Percentiles rank a stretch among this genome's conserved stretches.
These are phyloP conservation scores for Chalciporus sp. DNA, from an alignment of 1,284 basidiomycete genomes.

Conservation along the genomic window DNA sequence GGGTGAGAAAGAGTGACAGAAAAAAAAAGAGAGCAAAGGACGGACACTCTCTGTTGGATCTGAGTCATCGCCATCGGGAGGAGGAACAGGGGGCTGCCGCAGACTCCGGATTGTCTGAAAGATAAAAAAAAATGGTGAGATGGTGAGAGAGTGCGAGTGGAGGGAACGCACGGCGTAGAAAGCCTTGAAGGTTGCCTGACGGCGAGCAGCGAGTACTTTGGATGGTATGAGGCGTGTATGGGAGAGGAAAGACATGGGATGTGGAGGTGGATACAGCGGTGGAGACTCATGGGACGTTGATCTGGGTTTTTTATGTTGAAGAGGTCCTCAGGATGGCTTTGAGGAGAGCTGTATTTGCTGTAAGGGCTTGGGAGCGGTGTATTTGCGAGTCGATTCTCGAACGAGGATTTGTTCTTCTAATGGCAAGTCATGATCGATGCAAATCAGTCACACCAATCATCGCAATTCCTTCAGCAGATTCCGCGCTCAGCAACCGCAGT, in stretches of 20 bases:
- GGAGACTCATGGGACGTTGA: not conserved
- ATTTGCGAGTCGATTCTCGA: conserved; percentile 27
- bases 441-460: not conserved
- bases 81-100: conserved; percentile 33
- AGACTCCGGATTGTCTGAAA: conserved; percentile 52
- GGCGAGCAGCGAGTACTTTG: conserved; percentile 31
- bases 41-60: conserved; percentile 56
- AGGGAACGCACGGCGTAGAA: conserved; percentile 58
- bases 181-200: conserved; percentile 51
- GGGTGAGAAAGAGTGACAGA: conserved; percentile 10
- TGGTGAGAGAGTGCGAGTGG: not conserved
- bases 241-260: conserved; percentile 5
- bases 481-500: not conserved
- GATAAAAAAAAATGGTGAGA: conserved; percentile 12
- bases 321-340: conserved; percentile 19
- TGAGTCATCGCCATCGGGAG: conserved; percentile 46
- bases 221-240: conserved; percentile 13
- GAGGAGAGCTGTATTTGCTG: conserved; percentile 33
- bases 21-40: conserved; percentile 5
- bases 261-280: too few species aligned
- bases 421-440: conserved; percentile 16
- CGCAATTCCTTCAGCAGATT: not conserved
- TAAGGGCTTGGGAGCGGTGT: conserved; percentile 1
- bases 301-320: conserved; percentile 23
- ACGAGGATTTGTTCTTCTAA: conserved; percentile 22